phyloP scores from a whole-genome alignment of 495 filamentous ascomycete species.

The Poronia punctata region DNA sequence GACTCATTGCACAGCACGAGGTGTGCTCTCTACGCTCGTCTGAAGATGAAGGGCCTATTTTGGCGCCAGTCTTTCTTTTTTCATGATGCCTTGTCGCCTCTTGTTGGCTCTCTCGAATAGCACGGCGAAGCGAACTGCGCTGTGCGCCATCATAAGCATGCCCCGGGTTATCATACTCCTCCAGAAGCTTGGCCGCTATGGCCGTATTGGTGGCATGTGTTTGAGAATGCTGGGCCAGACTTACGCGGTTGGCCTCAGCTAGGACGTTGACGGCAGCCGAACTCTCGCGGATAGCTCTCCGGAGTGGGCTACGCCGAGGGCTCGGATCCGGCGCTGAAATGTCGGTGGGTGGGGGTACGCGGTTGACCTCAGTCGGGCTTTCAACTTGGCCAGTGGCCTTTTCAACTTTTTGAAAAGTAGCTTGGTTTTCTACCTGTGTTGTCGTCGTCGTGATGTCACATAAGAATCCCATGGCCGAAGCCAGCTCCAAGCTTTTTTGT shows the following conservation, averaged over 20 bases:
- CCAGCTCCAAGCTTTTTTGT: conserved; percentile 1
- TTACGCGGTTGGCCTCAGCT: too few relatives aligned
- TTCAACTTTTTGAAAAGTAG: not conserved
- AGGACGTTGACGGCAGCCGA: not conserved
- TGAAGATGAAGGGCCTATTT: not conserved
- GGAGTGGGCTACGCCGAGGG: not conserved
- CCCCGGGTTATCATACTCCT: not conserved
- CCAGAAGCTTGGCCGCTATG: not conserved
- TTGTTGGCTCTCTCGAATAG: not conserved
- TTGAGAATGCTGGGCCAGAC: not conserved
- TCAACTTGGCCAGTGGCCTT: not conserved
- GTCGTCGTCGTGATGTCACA: not conserved
- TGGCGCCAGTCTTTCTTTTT: not conserved
- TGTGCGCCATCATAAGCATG: not conserved
- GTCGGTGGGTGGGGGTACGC: not conserved
- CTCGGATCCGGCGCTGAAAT: not conserved
- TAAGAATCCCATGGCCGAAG: not conserved
- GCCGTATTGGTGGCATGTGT: not conserved
- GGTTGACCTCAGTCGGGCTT: not conserved
- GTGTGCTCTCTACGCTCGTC: too few relatives aligned
- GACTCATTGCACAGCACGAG: too few relatives aligned
- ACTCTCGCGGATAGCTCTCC: not conserved
- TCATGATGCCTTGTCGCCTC: not conserved
- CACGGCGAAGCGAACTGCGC: not conserved
- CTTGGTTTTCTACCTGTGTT: not conserved